Conservation (phyloP, 2,329 filamentous ascomycete species). For the Malbranchea zuffiana region DNA sequence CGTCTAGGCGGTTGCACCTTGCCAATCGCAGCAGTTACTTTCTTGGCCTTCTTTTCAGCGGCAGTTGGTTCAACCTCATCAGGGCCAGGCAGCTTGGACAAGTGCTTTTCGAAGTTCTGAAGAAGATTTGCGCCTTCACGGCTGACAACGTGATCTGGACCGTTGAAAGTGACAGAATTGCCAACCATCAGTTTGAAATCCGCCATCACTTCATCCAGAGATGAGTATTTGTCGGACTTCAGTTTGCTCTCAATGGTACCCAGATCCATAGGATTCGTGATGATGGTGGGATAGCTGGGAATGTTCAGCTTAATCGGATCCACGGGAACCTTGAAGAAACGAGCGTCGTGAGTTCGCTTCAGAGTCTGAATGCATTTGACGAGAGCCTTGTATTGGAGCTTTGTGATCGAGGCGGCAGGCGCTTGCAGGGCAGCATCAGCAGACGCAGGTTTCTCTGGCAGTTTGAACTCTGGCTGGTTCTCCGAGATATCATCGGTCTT, state of each 20-base stretch:
- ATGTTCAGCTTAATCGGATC: conserved; percentile 63
- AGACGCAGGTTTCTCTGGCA: conserved; percentile 31
- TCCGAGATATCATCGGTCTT: conserved; percentile 53
- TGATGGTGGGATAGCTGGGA: conserved; percentile 59
- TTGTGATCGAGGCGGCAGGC: conserved; percentile 25
- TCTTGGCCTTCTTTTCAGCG: conserved; percentile 49
- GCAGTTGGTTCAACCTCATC: conserved; percentile 49
- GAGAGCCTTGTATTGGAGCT: conserved; percentile 35
- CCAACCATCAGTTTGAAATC: conserved; percentile 69
- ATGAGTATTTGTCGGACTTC: conserved; percentile 57
- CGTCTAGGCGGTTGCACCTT: conserved; percentile 38
- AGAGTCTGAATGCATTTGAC: conserved; percentile 37
- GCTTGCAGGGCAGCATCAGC: conserved; percentile 22
- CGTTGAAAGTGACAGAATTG: conserved; percentile 77
- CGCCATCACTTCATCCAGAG: conserved; percentile 59
- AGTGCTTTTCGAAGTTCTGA: conserved; percentile 49
- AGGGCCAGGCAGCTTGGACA: conserved; percentile 48
- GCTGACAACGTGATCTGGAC: conserved; percentile 62
- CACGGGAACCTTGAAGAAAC: conserved; percentile 67
- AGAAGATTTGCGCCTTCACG: conserved; percentile 52
- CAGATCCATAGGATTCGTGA: conserved; percentile 76
- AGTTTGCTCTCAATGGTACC: conserved; percentile 70
- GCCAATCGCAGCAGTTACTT: conserved; percentile 24
- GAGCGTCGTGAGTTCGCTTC: conserved; percentile 76
- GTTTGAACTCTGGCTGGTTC: conserved; percentile 36